phyloP scores from a whole-genome alignment of 139 green algal genomes.

The Closterium sp. region DNA sequence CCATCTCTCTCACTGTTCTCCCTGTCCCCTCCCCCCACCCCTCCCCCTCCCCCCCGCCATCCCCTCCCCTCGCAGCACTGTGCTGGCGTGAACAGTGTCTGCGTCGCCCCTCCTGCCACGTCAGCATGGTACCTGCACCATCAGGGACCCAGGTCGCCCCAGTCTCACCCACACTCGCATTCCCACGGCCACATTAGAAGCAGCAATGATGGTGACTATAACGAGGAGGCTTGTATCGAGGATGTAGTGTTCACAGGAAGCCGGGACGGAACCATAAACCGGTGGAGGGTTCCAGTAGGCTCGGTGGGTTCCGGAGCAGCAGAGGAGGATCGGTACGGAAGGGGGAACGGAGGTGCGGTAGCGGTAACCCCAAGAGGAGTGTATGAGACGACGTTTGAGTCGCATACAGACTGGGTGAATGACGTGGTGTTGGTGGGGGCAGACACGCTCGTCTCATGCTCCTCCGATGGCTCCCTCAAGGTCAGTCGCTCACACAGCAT shows the following conservation, averaged over 20 bases:
- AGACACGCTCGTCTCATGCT: slow-evolving; percentile 37
- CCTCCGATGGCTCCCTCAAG: slow-evolving; percentile 44
- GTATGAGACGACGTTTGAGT: slow-evolving; percentile 35
- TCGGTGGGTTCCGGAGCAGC: not conserved
- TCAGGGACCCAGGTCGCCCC: not conserved
- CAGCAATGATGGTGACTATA: not conserved
- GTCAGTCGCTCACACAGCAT: slow-evolving; percentile 6
- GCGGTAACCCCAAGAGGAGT: not conserved
- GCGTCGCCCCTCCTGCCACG: not conserved
- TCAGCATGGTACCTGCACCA: not conserved
- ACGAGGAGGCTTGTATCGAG: not conserved
- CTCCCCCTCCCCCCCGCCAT: not conserved
- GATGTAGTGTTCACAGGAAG: slow-evolving; percentile 33
- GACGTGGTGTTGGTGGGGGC: slow-evolving; percentile 35
- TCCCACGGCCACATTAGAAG: not conserved
- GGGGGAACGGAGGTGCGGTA: not conserved
- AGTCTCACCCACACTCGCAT: not conserved
- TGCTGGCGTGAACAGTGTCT: not conserved
- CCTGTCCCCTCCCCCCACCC: not conserved
- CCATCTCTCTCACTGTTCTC: too few species aligned
- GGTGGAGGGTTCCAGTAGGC: slow-evolving; percentile 20
- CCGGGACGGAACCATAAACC: slow-evolving; percentile 47
- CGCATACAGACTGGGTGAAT: slow-evolving; percentile 51
- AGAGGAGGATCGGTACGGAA: not conserved
- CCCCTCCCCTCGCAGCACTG: not conserved